Base-by-base conservation (phyloP, 1,284 basidiomycete species). In the Pyrrhoderma lamaoense region DNA sequence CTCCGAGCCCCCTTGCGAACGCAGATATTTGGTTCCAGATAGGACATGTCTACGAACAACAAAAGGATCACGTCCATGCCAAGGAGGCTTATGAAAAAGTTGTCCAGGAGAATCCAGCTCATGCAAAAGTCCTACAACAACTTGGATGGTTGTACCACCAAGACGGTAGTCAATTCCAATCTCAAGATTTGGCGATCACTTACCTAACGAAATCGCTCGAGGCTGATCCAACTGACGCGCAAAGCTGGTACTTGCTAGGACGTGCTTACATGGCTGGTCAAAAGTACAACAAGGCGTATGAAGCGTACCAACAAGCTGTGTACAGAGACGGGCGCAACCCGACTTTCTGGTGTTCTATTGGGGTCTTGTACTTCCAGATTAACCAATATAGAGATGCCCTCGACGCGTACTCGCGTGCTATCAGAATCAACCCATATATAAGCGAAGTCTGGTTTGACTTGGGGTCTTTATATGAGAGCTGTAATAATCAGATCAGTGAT, bases 21-120 rank as follows among this genome's bases (percentile, higher is more conserved):
- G 92, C 93, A 59, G 94, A 99, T 63, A 98, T 99, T 57, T 98
- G 93, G 92, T 99, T 99, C 80, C 96, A 99, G 70, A 97, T 99
- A 56, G 95, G 96, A 1, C 96, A 99, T 64, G 95, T 99, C 16
- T 93, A 93, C 62, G 96, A 99, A 69, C 92, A 95, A 64, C 89
- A 94, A 67, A 89, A 93, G 67, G 92, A 96, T 65, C 89, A 90
- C 69, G 76, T 80, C 42, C 80, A 80, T 46, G 95, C 96, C 1
- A 92, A 93, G 59, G 93, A 97, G 57, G 94, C 96, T 0, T 99
- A 99, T 62, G 93, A 97, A 64, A 86, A 89, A n/a, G 96, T 99
- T 7, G 83, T 99, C 2, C 75, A 77, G 51, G 93, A 97, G 62
- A 97, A 95, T 62, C 93, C 93, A 1, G 81, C 82, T 14, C 95